phyloP scores from a whole-genome alignment of 1,284 basidiomycete genomes.

The Spongispora temasekensis region DNA sequence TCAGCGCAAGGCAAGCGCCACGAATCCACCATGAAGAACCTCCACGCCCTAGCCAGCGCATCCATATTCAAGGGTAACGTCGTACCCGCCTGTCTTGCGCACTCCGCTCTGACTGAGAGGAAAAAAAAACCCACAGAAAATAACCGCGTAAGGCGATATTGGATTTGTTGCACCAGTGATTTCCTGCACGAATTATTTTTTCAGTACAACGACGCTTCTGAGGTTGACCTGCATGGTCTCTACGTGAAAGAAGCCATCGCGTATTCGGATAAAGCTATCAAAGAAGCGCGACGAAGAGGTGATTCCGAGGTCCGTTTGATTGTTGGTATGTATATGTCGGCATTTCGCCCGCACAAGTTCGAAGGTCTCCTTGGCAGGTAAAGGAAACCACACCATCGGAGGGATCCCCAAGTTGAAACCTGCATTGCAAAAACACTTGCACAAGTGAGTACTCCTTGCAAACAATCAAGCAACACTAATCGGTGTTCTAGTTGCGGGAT shows the following conservation, averaged over 20 bases:
- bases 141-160: conserved; percentile 19
- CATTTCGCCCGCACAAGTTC: not conserved
- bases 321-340: conserved; percentile 61
- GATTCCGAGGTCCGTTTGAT: conserved; percentile 78
- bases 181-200: conserved; percentile 1
- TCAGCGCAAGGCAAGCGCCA: conserved; percentile 83
- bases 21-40: conserved; percentile 71
- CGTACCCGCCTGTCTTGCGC: too few relatives aligned
- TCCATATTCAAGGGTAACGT: conserved; percentile 80
- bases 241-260: conserved; percentile 88
- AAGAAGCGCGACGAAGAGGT: conserved; percentile 63
- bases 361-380: conserved; percentile 41
- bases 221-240: conserved; percentile 88
- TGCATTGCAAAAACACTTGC: conserved; percentile 86
- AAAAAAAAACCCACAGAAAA: conserved; percentile 26
- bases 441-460: conserved; percentile 49
- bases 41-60: conserved; percentile 82
- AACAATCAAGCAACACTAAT: not conserved
- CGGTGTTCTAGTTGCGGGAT: conserved; percentile 14
- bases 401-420: conserved; percentile 90
- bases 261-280: conserved; percentile 67
- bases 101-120: too few relatives aligned
- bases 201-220: conserved; percentile 63
- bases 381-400: conserved; percentile 83
- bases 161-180: not conserved